Evolutionary conservation across 768 basidiomycete genomes (phyloP), one percentile per base, ranked within the genome.

Genomic region (Neoboletus subvelutipes): DNA sequence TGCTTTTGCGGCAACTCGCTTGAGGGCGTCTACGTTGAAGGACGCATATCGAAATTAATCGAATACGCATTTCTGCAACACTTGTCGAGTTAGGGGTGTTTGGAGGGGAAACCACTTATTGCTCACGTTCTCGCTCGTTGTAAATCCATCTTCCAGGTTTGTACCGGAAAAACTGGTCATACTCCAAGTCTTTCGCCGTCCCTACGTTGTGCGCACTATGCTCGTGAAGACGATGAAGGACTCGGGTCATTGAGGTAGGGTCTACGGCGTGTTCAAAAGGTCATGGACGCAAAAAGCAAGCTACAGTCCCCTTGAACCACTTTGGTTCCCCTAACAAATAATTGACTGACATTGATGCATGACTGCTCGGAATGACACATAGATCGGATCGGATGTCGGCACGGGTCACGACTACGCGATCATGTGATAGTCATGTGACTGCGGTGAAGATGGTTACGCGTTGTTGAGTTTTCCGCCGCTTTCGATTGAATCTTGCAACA

Each of bases 21-120:
- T 58, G 49, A 64, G 59, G 29, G 64, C 65, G n/a, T 54, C 60
- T 40, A 69, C 61, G 26, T 69, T 45, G 40, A 65, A 63, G 8
- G 34, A n/a, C 18, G 4, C 17, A 28, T 50, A n/a, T n/a, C n/a
- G n/a, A n/a, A n/a, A n/a, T n/a, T n/a, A n/a, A 26, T 26, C 36
- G 24, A 26, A 50, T 39, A 28, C 24, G 36, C 22, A 37, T 37
- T 26, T 50, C 49, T 50, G 33, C 4, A 49, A 24, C 7, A n/a
- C 2, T 29, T 31, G 47, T 33, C n/a, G 20, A 48, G 37, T 50
- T 7, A n/a, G n/a, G 10, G 7, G 10, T 13, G 11, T 26, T 18
- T 26, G 5, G 24, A 37, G 17, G 12, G 15, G 28, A n/a, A 18
- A 13, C 1, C 7, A n/a, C n/a, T n/a, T n/a, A 29, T 7, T 3